Conservation (phyloP, 371 early-diverging fungal species). For the Parasitella parasitica region DNA sequence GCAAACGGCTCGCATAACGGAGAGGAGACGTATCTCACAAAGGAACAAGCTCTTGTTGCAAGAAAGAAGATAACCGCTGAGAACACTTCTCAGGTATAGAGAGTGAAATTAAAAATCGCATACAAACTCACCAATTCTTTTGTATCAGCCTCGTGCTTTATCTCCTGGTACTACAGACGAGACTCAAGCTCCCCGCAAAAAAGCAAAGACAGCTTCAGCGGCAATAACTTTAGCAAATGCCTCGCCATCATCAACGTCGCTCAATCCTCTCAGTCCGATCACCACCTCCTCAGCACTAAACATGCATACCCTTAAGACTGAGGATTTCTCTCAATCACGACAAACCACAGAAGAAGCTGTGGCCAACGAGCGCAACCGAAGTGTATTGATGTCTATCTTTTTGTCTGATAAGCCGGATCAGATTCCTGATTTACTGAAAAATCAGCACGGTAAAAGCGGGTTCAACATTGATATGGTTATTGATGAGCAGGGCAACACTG, state of each 20-base stretch:
- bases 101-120: not conserved
- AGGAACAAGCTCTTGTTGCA: slow-evolving; percentile 5
- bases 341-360: not conserved
- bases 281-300: not conserved
- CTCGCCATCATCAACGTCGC: not conserved
- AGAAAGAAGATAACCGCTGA: slow-evolving; percentile 3
- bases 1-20: slow-evolving; percentile 33
- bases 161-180: slow-evolving; percentile 1
- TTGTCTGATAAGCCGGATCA: slow-evolving; percentile 60
- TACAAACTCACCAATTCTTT: not conserved
- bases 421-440: slow-evolving; percentile 57
- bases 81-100: not conserved
- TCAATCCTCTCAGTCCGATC: not conserved
- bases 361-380: slow-evolving; percentile 57
- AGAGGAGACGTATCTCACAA: slow-evolving; percentile 1
- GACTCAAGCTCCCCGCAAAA: slow-evolving; percentile 11
- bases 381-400: slow-evolving; percentile 74
- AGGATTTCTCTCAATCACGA: not conserved
- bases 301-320: not conserved
- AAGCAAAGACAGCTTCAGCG: slow-evolving; percentile 1
- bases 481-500: slow-evolving; percentile 82
- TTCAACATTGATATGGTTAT: slow-evolving; percentile 72
- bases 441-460: slow-evolving; percentile 37
- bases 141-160: not conserved
- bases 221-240: too few species aligned